Conservation (phyloP, 163 green algal genomes). For the Volvox carteri region DNA sequence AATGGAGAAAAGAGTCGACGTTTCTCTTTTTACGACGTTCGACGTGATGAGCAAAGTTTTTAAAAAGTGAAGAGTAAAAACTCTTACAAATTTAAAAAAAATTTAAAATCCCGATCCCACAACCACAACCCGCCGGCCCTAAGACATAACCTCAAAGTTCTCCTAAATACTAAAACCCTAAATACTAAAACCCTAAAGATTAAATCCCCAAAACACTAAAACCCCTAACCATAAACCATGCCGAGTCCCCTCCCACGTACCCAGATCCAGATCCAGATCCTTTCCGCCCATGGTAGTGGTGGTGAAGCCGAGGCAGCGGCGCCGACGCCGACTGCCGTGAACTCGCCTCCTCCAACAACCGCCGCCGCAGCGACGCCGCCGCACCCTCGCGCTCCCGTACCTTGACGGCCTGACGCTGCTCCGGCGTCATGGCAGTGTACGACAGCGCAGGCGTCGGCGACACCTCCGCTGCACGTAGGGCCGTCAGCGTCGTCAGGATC, state of each 20-base stretch:
- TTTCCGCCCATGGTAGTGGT: slow-evolving; percentile 1
- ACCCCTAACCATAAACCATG: no score
- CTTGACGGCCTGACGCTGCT: slow-evolving; percentile 1
- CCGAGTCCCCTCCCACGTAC: not conserved
- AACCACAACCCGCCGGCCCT: no score
- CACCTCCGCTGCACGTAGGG: not conserved
- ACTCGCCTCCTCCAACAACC: not conserved
- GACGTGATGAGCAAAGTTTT: no score
- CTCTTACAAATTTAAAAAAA: no score
- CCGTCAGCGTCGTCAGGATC: slow-evolving; percentile 42
- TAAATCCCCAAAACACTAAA: no score
- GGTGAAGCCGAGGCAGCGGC: slow-evolving; percentile 26
- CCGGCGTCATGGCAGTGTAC: slow-evolving; percentile 18
- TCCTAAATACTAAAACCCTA: no score
- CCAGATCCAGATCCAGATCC: not conserved
- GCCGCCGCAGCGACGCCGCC: not conserved
- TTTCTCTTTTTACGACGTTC: no score
- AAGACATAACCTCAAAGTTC: no score
- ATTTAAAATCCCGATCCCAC: no score
- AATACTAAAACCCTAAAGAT: no score
- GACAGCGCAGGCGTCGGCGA: slow-evolving; percentile 10
- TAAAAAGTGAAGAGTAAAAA: no score
- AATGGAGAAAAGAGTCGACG: no score
- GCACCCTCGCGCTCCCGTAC: not conserved
- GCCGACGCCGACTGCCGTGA: not conserved